A percentile compares a stretch with the other conserved stretches of the same genome.
phyloP scores from a whole-genome alignment of 371 early-diverging fungal species.

The Zopfochytrium polystomum region DNA sequence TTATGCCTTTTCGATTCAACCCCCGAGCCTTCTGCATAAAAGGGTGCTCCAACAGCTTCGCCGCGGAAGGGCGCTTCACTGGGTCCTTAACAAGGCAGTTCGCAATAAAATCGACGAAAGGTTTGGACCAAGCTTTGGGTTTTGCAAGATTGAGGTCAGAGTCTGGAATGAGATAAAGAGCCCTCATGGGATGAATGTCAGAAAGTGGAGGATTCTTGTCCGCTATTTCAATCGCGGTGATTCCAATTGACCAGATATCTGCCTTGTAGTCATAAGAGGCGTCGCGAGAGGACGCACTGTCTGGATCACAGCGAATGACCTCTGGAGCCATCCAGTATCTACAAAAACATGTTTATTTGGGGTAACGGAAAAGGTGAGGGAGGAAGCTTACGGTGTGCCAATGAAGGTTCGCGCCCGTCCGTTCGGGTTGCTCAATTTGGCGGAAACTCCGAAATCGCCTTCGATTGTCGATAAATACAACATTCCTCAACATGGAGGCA shows the following conservation, averaged over 20 bases:
- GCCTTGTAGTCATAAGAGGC: slow-evolving; percentile 52
- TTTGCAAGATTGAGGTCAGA: slow-evolving; percentile 51
- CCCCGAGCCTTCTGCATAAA: slow-evolving; percentile 43
- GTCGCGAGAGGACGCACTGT: slow-evolving; percentile 31
- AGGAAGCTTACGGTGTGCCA: slow-evolving; percentile 52
- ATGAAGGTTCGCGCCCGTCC: slow-evolving; percentile 59
- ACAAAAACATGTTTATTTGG: not conserved
- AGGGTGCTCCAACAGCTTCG: slow-evolving; percentile 51
- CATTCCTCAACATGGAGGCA: too few relatives aligned
- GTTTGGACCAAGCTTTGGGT: slow-evolving; percentile 58
- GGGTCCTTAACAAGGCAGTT: slow-evolving; percentile 52
- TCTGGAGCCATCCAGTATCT: slow-evolving; percentile 62
- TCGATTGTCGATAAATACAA: not conserved
- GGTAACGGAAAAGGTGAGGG: slow-evolving; percentile 1
- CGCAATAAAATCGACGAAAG: slow-evolving; percentile 50
- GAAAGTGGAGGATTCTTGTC: slow-evolving; percentile 59
- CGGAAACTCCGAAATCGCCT: slow-evolving; percentile 68
- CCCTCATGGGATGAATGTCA: slow-evolving; percentile 62
- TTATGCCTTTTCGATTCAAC: slow-evolving; percentile 41
- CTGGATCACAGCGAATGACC: slow-evolving; percentile 56
- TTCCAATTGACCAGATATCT: slow-evolving; percentile 62
- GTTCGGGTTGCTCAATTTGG: slow-evolving; percentile 48
- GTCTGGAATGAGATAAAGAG: slow-evolving; percentile 51
- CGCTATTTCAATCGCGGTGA: slow-evolving; percentile 61
- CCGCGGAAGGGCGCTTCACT: slow-evolving; percentile 44